A percentile compares a stretch with the other conserved stretches of the same genome.
phyloP scores from a whole-genome alignment of 108 stramenopile genomes.

The Discostella stelligeroides region DNA sequence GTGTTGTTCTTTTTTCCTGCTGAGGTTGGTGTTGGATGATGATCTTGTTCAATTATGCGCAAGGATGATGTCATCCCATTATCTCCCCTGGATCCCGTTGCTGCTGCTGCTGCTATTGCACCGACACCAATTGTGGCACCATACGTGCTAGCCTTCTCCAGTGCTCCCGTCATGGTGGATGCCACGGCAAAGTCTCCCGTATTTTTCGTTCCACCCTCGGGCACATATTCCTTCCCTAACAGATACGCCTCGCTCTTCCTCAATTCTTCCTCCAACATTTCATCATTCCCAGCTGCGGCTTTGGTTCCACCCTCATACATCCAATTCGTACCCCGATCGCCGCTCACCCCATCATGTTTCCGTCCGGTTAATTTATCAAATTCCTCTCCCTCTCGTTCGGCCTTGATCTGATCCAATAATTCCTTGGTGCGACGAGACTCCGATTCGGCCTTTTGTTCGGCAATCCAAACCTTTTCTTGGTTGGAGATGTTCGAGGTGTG shows the following conservation, averaged over 20 bases:
- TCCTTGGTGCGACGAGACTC: slow-evolving; percentile 83
- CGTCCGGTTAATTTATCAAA: slow-evolving; percentile 59
- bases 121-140: slow-evolving; percentile 44
- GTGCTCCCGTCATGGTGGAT: slow-evolving; percentile 60
- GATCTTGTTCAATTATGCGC: slow-evolving; percentile 18
- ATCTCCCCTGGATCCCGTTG: background rate
- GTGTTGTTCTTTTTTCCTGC: background rate
- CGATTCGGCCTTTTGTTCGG: slow-evolving; percentile 86
- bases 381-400: slow-evolving; percentile 93
- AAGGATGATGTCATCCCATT: slow-evolving; percentile 26
- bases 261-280: slow-evolving; percentile 34
- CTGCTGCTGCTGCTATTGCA: background rate
- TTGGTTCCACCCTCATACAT: slow-evolving; percentile 79
- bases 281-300: slow-evolving; percentile 5
- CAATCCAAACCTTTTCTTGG: slow-evolving; percentile 95
- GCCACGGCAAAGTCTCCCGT: slow-evolving; percentile 68
- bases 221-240: slow-evolving; percentile 86
- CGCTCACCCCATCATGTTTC: slow-evolving; percentile 23
- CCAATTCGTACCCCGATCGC: slow-evolving; percentile 91
- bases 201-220: slow-evolving; percentile 46
- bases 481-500: slow-evolving; percentile 92
- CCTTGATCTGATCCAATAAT: slow-evolving; percentile 87
- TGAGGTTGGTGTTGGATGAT: background rate
- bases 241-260: slow-evolving; percentile 91
- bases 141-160: slow-evolving; percentile 49